Conservation (phyloP, 352 stramenopile genomes). For the Aphanomyces astaci region DNA sequence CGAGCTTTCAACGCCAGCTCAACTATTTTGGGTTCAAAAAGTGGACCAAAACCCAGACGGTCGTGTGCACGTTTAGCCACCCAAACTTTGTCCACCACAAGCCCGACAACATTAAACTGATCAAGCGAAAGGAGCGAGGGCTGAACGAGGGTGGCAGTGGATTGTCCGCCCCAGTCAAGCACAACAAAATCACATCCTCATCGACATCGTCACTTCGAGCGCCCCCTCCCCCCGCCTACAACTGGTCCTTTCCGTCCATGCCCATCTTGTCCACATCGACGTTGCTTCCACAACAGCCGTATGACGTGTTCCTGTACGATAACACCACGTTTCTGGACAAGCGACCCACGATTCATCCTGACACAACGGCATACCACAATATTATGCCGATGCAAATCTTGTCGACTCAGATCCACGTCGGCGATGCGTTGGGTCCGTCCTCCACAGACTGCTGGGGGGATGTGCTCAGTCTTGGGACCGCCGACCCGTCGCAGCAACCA, state of each 20-base stretch:
- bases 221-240: neutral
- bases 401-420: neutral
- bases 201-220: neutral
- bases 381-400: neutral
- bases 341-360: neutral
- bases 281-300: neutral
- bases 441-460: slow-evolving; percentile 8
- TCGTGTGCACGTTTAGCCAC: slow-evolving; percentile 66
- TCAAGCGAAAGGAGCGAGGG: slow-evolving; percentile 57
- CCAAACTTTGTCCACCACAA: slow-evolving; percentile 52
- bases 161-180: neutral
- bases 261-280: neutral
- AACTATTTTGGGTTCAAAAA: slow-evolving; percentile 83
- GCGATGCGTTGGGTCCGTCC: neutral
- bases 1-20: slow-evolving; percentile 65
- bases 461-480: too few relatives aligned
- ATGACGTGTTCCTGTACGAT: neutral
- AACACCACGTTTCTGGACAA: neutral
- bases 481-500: neutral
- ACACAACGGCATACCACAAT: neutral
- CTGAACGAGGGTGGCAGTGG: slow-evolving; percentile 19
- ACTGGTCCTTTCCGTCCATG: neutral
- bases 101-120: slow-evolving; percentile 62
- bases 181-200: neutral
- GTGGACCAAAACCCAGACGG: slow-evolving; percentile 73